Evolutionary conservation across 148 eudicot species (phyloP), one percentile per base, ranked within the genome.

Genomic region (Rhododendron molle): DNA sequence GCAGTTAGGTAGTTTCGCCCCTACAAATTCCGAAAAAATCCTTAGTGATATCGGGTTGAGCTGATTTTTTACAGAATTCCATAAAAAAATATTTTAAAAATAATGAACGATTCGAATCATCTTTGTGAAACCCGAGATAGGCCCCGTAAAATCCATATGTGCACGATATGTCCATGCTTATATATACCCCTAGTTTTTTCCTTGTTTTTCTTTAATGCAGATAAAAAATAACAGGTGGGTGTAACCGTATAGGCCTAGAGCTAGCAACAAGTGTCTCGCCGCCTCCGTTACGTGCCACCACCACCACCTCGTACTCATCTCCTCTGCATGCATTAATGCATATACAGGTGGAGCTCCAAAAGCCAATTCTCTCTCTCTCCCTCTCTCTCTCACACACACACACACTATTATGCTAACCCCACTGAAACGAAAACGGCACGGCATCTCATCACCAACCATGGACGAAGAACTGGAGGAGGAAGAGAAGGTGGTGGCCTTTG

Each of bases 271-370:
- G 76, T 71, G 76, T 71, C 76, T 32, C 9, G 38, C 36, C 36
- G 40, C 7, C 8, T 13, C 18, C 15, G 20, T 71, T 71, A 71
- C 20, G 40, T 14, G 76, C 38, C 40, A 38, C 44, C 78, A 38
- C 44, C 78, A 26, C 84, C 88, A 56, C 81, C 88, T 67, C 77
- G 40, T 38, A 38, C 50, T 81, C 47, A 3, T 21, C 73, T 43
- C 28, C 76, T 28, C 36, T 15, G 49, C 85, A 83, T 83, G 85
- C n/a, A n/a, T n/a, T n/a, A n/a, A n/a, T n/a, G n/a, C 56, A 16
- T 62, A n/a, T 14, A 67, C 85, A 83, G 84, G 76, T 82, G 84
- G 76, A 82, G n/a, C 54, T 65, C 20, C 3, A 7, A 40, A 44
- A 38, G 9, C 71, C 49, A 52, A 20, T 56, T 36, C 15, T 76